phyloP scores from a whole-genome alignment of 352 stramenopile genomes.

The Proteromonas lacertae region DNA sequence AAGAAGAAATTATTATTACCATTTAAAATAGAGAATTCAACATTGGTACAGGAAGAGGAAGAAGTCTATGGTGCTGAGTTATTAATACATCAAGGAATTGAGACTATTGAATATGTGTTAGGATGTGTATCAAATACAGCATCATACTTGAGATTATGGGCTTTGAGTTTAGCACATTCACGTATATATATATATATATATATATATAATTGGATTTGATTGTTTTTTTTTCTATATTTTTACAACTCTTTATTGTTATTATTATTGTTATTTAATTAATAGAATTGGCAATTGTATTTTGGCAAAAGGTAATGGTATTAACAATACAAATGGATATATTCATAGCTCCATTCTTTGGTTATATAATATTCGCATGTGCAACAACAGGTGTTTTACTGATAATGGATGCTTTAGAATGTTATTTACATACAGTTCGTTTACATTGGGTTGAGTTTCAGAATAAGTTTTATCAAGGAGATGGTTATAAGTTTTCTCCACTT shows the following conservation, averaged over 20 bases:
- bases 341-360: conserved; percentile 69
- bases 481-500: conserved; percentile 74
- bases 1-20: too few relatives aligned
- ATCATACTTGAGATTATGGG: conserved; percentile 95
- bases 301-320: conserved; percentile 83
- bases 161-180: conserved; percentile 86
- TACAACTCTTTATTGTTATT: too few relatives aligned
- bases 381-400: conserved; percentile 86
- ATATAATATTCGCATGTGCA: conserved; percentile 47
- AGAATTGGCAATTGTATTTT: conserved; percentile 61
- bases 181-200: too few relatives aligned
- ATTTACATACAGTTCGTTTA: conserved; percentile 87
- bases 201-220: too few relatives aligned
- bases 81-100: conserved; percentile 90
- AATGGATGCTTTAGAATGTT: conserved; percentile 99
- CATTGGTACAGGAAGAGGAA: too few relatives aligned
- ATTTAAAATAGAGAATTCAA: too few relatives aligned
- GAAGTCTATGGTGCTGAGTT: conserved; percentile 83
- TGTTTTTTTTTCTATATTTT: too few relatives aligned
- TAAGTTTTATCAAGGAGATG: conserved; percentile 95
- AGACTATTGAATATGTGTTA: conserved; percentile 98
- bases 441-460: conserved; percentile 98
- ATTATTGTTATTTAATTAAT: too few relatives aligned
- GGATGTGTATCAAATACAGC: conserved; percentile 96
- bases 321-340: conserved; percentile 80